Evolutionary conservation across 495 filamentous ascomycete genomes (phyloP).

Genomic region (Penicillium pulvis): DNA sequence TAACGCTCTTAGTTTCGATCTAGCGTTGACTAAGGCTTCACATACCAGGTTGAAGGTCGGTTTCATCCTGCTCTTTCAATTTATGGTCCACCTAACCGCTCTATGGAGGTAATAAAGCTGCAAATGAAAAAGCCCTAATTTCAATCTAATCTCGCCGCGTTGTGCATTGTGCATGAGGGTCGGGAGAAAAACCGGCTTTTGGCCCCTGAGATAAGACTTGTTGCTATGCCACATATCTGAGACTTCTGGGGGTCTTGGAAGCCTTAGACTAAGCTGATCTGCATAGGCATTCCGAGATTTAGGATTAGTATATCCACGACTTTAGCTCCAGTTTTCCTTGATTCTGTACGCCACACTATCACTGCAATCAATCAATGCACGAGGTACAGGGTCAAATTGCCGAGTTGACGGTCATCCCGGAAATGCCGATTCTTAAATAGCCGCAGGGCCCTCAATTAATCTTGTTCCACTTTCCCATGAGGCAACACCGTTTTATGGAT

Average conservation of each 20-base stretch:
- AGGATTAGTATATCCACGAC: not conserved
- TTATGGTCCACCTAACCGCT: too few relatives aligned
- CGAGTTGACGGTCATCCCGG: not conserved
- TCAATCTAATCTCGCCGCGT: too few relatives aligned
- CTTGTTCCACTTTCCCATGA: too few relatives aligned
- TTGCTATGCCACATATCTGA: slow-evolving; percentile 9
- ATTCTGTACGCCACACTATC: not conserved
- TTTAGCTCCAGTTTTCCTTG: not conserved
- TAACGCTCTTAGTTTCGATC: slow-evolving; percentile 25
- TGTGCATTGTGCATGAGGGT: not conserved
- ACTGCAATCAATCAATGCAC: not conserved
- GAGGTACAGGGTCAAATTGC: not conserved
- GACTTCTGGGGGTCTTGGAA: not conserved
- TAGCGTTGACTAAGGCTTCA: slow-evolving; percentile 16
- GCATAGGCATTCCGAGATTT: not conserved
- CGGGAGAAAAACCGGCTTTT: not conserved
- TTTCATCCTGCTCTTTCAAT: not conserved
- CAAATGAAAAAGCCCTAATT: too few relatives aligned
- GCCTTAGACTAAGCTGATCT: not conserved
- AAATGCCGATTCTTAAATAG: not conserved
- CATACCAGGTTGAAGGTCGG: not conserved
- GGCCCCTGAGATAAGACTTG: not conserved
- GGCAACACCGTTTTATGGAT: too few relatives aligned
- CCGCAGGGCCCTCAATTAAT: not conserved
- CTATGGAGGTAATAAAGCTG: too few relatives aligned